Percentiles rank a stretch among this genome's conserved stretches.
These are phyloP conservation scores for Leptosphaerulina australis DNA, from an alignment of 2,329 filamentous ascomycete species.

Conservation along the genomic window DNA sequence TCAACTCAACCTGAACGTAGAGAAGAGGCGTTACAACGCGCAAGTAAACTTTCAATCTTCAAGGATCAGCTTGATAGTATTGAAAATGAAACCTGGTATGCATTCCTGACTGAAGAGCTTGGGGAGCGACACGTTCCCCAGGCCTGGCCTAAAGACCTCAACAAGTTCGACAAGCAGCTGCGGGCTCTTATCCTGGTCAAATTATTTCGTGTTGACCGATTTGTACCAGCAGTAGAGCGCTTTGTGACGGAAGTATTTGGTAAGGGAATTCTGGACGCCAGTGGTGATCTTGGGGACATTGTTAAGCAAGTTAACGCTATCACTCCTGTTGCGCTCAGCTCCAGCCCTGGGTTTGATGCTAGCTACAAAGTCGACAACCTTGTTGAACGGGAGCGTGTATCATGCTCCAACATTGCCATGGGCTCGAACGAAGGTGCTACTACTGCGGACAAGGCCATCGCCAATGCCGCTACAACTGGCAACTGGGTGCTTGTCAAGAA, in stretches of 20 bases:
- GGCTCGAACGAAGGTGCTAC: slow-evolving; percentile 93
- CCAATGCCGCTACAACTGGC: slow-evolving; percentile 86
- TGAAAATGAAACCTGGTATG: slow-evolving; percentile 71
- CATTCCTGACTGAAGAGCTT: slow-evolving; percentile 82
- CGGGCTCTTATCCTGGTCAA: slow-evolving; percentile 89
- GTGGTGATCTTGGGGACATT: slow-evolving; percentile 83
- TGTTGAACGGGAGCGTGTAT: slow-evolving; percentile 80
- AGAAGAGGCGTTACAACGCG: slow-evolving; percentile 71
- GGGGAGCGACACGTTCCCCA: slow-evolving; percentile 83
- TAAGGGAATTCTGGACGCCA: slow-evolving; percentile 77
- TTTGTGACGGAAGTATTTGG: slow-evolving; percentile 90
- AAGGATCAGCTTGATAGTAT: slow-evolving; percentile 72
- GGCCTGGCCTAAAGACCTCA: slow-evolving; percentile 70
- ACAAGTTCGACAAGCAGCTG: slow-evolving; percentile 75
- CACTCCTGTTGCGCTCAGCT: slow-evolving; percentile 88
- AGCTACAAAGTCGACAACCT: slow-evolving; percentile 98
- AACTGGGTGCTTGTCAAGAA: slow-evolving; percentile 99
- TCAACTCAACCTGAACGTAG: slow-evolving; percentile 69
- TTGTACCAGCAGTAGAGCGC: slow-evolving; percentile 90
- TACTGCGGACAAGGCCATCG: slow-evolving; percentile 93
- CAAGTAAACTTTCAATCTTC: slow-evolving; percentile 72
- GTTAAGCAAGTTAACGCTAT: slow-evolving; percentile 83
- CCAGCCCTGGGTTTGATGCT: slow-evolving; percentile 94
- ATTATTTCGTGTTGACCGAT: slow-evolving; percentile 91
- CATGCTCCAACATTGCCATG: slow-evolving; percentile 98